Base-by-base conservation (phyloP, 495 filamentous ascomycete genomes). In the Annulohypoxylon maeteangense region DNA sequence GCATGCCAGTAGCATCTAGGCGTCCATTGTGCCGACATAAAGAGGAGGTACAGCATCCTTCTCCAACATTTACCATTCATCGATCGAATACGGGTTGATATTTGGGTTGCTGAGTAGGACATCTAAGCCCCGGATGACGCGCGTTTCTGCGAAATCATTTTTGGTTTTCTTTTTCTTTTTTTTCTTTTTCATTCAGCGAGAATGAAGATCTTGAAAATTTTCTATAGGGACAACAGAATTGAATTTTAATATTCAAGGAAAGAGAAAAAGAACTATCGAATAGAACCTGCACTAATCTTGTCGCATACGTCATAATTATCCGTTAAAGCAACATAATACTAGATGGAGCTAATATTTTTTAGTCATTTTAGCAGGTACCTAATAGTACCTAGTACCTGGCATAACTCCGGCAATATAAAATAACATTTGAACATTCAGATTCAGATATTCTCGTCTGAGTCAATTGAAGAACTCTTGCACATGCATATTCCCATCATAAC, bases 71-170 rank as follows among this genome's bases (percentile, higher is more conserved):
- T 62, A 18, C 48, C 68, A 62, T 22, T 38, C 5, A 18, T 34
- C 40, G 42, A 53, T 67, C 62, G 36, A 58, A 54, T 34, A 62
- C 66, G 59, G 31, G 31, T 51, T 31, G 31, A 25, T 34, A 57
- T 66, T 20, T 50, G 53, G 31, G 36, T 23, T 51, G 42, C 40
- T 47, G 25, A 50, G 31, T 29, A 38, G 34, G 32, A 34, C 25
- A 60, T 31, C 61, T 62, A 27, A 73, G 70, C 70, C 70, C 48
- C 65, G 23, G 4, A 44, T 34, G 65, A 73, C 70, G 65, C 70
- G 70, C 65, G 70, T 73, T 69, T 62, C 42, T 62, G 27, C 27
- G 7, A 16, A 20, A 67, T 18, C 22, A 27, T 44, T 53, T 31
- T 61, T 29, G 16, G 16, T 59, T 34, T 48, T 62, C 11, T 40